Evolutionary conservation across 176 grass and related monocot species (phyloP).

Genomic region (Triticum aestivum): IWGSC_CS_RefSeq_v2.1 NC_057806.1:459128657-459129156

Average conservation of each 20-base stretch:
- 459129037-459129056: not conserved
- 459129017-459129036: too few species aligned
- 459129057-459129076: not conserved
- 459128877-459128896: not conserved
- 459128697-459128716: too few species aligned
- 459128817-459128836: not conserved
- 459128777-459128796: not conserved
- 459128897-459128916: not conserved
- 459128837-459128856: too few species aligned
- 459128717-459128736: too few species aligned
- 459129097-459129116: conserved; percentile 5
- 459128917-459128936: not conserved
- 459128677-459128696: too few species aligned
- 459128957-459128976: too few species aligned
- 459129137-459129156: not conserved
- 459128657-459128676: too few species aligned
- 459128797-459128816: too few species aligned
- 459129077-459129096: not conserved
- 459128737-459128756: too few species aligned
- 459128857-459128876: too few species aligned
- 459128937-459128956: not conserved
- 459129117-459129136: not conserved
- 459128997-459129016: too few species aligned
- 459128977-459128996: not conserved
- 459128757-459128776: too few species aligned